A percentile compares a stretch with the other conserved stretches of the same genome.
phyloP scores from a whole-genome alignment of 2,329 filamentous ascomycete genomes.

The Lachnellula arida region DNA sequence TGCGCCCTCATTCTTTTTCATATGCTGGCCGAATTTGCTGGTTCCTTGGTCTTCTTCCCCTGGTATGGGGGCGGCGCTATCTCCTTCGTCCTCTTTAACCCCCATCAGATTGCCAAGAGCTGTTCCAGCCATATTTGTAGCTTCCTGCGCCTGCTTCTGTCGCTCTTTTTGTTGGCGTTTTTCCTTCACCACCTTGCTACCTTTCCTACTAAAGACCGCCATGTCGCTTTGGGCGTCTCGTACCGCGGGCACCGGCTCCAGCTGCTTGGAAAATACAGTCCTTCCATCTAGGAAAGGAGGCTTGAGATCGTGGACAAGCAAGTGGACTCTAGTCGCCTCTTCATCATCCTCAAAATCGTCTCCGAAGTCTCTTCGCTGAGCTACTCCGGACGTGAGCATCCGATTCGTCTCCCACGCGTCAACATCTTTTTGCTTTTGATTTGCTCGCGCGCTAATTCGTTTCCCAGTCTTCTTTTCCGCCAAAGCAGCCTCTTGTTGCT shows the following conservation, averaged over 20 bases:
- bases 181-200: conserved; percentile 88
- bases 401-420: conserved; percentile 99
- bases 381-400: conserved; percentile 94
- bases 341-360: conserved; percentile 86
- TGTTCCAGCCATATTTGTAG: conserved; percentile 88
- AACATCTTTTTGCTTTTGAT: conserved; percentile 88
- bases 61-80: conserved; percentile 76
- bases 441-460: conserved; percentile 66
- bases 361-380: conserved; percentile 78
- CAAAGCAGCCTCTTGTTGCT: conserved; percentile 68
- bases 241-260: conserved; percentile 91
- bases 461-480: conserved; percentile 75
- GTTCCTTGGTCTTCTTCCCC: conserved; percentile 59
- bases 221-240: conserved; percentile 95
- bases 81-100: conserved; percentile 86
- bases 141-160: conserved; percentile 90
- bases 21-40: conserved; percentile 82
- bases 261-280: conserved; percentile 94
- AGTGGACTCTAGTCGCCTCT: conserved; percentile 81
- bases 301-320: conserved; percentile 88
- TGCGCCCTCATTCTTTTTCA: conserved; percentile 81
- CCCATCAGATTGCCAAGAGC: conserved; percentile 93
- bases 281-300: conserved; percentile 93
- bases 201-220: conserved; percentile 96
- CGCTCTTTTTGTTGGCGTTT: conserved; percentile 87